Evolutionary conservation across 805 yeast genomes (phyloP).

Genomic region (Cyberlindnera misumaiensis): DNA sequence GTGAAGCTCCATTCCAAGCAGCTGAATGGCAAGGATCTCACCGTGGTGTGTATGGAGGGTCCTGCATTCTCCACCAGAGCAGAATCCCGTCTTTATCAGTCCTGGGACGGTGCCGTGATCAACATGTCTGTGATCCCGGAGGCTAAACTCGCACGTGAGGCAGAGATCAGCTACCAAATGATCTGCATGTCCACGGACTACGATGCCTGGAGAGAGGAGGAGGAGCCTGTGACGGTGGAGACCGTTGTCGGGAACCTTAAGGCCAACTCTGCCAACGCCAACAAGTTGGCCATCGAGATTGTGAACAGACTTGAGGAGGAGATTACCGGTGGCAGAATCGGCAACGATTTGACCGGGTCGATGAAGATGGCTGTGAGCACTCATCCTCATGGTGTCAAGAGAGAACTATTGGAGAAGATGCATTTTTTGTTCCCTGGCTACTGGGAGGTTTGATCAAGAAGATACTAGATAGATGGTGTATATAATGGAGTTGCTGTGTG

Average conservation of each 20-base stretch:
- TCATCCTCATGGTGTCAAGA: constrained; percentile 61
- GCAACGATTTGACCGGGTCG: constrained; percentile 63
- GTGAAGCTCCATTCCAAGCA: constrained; percentile 59
- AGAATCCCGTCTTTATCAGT: constrained; percentile 77
- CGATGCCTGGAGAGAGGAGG: constrained; percentile 96
- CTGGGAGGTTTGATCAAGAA: constrained; percentile 46
- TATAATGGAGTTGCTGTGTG: background rate
- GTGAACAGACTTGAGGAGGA: constrained; percentile 61
- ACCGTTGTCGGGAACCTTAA: constrained; percentile 86
- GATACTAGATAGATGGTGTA: background rate
- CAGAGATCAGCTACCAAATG: constrained; percentile 96
- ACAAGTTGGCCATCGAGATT: constrained; percentile 61
- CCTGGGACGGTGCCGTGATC: constrained; percentile 92
- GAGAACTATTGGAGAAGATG: constrained; percentile 69
- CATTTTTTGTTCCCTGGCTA: constrained; percentile 88
- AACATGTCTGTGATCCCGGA: constrained; percentile 98
- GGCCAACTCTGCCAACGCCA: constrained; percentile 85
- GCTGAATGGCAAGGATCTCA: constrained; percentile 65
- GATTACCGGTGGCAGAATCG: constrained; percentile 53
- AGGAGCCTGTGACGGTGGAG: constrained; percentile 97
- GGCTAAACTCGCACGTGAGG: constrained; percentile 93
- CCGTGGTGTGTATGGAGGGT: constrained; percentile 97
- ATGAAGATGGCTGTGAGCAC: constrained; percentile 84
- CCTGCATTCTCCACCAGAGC: constrained; percentile 97
- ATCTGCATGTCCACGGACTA: constrained; percentile 98